phyloP scores from a whole-genome alignment of 2,329 filamentous ascomycete species.

The Cladobotryum mycophilum region DNA sequence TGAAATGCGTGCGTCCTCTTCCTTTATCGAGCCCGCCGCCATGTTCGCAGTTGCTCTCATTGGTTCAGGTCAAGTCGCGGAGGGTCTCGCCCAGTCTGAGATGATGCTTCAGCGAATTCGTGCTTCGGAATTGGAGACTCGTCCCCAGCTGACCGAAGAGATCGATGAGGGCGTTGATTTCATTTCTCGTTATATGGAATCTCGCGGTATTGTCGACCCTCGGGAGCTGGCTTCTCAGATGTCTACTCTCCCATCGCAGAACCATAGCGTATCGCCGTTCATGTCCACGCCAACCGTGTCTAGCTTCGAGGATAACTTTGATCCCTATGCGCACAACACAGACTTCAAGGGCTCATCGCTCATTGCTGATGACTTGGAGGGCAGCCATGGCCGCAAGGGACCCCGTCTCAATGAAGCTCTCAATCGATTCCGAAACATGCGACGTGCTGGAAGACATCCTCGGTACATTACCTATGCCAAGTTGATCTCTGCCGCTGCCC shows the following conservation, averaged over 20 bases:
- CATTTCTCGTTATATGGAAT: slow-evolving; percentile 52
- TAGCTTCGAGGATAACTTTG: slow-evolving; percentile 73
- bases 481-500: slow-evolving; percentile 83
- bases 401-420: slow-evolving; percentile 75
- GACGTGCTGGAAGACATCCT: slow-evolving; percentile 82
- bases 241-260: slow-evolving; percentile 38
- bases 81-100: slow-evolving; percentile 72
- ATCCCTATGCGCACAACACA: slow-evolving; percentile 83
- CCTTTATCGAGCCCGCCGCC: slow-evolving; percentile 78
- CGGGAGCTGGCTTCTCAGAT: slow-evolving; percentile 45
- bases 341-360: slow-evolving; percentile 90
- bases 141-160: slow-evolving; percentile 62
- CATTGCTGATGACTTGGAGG: slow-evolving; percentile 86
- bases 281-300: slow-evolving; percentile 51
- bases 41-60: slow-evolving; percentile 90
- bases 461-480: slow-evolving; percentile 97
- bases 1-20: slow-evolving; percentile 50
- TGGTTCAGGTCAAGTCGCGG: slow-evolving; percentile 75
- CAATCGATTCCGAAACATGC: slow-evolving; percentile 83
- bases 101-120: slow-evolving; percentile 83
- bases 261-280: slow-evolving; percentile 41
- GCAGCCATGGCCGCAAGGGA: slow-evolving; percentile 64
- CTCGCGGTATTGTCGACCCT: slow-evolving; percentile 48
- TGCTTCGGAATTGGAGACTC: slow-evolving; percentile 44
- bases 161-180: slow-evolving; percentile 82